Percentiles rank a stretch among this genome's conserved stretches.
These are phyloP conservation scores for Gossypium schwendimanii DNA, from an alignment of 441 rosid species.

Conservation along the genomic window DNA sequence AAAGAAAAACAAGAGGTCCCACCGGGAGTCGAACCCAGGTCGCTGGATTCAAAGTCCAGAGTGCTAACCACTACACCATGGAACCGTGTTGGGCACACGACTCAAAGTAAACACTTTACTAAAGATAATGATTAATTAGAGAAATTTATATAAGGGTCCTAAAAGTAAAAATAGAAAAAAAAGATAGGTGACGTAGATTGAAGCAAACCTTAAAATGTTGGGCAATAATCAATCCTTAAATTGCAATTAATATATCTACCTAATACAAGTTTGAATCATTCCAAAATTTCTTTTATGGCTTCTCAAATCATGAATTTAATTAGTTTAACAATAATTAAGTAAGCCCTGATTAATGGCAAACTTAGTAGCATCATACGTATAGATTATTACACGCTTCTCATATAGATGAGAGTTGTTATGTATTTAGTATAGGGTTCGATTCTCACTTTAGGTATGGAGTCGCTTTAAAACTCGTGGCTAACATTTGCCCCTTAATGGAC, in stretches of 20 bases:
- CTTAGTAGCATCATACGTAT: too few species aligned
- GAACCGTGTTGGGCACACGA: neutral
- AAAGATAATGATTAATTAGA: neutral
- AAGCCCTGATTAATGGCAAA: neutral
- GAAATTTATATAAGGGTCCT: neutral
- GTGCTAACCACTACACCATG: conserved; percentile 41
- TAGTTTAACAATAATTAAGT: neutral
- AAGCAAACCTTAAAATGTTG: neutral
- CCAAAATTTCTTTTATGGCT: neutral
- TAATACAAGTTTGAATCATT: neutral
- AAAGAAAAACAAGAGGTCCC: conserved; percentile 17
- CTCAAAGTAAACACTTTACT: too few species aligned
- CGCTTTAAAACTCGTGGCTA: too few species aligned
- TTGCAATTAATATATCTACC: neutral
- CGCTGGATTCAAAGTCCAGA: conserved; percentile 90
- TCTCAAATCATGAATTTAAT: neutral
- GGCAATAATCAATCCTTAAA: neutral
- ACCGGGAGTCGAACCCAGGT: conserved; percentile 77
- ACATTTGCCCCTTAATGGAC: too few species aligned
- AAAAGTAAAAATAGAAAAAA: neutral
- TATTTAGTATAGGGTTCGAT: too few species aligned
- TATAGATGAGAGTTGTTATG: too few species aligned
- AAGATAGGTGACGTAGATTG: neutral
- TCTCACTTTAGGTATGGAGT: too few species aligned
- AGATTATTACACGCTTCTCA: too few species aligned